phyloP scores from a whole-genome alignment of 306 rosid species.

The Pyrus bretschneideri region DNA sequence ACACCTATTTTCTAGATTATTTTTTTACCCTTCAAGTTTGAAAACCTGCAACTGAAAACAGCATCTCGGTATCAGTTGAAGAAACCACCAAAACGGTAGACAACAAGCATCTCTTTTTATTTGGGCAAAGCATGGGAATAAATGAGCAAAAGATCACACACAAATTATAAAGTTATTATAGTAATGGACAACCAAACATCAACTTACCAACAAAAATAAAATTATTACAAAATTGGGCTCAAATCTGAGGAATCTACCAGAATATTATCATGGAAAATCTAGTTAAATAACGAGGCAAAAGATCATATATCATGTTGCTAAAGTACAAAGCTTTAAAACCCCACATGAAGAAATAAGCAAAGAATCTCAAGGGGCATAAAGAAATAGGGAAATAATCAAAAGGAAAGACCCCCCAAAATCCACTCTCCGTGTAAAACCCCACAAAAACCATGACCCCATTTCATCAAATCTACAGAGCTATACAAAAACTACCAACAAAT shows the following conservation, averaged over 20 bases:
- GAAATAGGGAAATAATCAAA: constrained; percentile 32
- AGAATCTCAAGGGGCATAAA: constrained; percentile 43
- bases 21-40: constrained; percentile 49
- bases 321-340: constrained; percentile 31
- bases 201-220: constrained; percentile 49
- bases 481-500: constrained; percentile 15
- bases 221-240: constrained; percentile 35
- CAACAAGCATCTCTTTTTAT: constrained; percentile 76
- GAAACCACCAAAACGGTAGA: constrained; percentile 88
- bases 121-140: constrained; percentile 46
- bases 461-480: constrained; percentile 18
- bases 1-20: not conserved
- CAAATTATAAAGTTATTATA: constrained; percentile 16
- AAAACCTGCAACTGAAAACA: constrained; percentile 89
- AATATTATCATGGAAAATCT: constrained; percentile 52
- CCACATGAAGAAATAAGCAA: constrained; percentile 42
- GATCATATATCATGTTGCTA: constrained; percentile 38
- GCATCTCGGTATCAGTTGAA: constrained; percentile 93
- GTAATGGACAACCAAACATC: constrained; percentile 48
- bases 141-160: constrained; percentile 46
- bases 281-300: constrained; percentile 49
- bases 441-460: constrained; percentile 56
- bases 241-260: constrained; percentile 72
- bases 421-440: constrained; percentile 79
- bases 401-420: constrained; percentile 47